Evolutionary conservation across 495 filamentous ascomycete genomes (phyloP).

Genomic region (Mytilinidion resinicola): DNA sequence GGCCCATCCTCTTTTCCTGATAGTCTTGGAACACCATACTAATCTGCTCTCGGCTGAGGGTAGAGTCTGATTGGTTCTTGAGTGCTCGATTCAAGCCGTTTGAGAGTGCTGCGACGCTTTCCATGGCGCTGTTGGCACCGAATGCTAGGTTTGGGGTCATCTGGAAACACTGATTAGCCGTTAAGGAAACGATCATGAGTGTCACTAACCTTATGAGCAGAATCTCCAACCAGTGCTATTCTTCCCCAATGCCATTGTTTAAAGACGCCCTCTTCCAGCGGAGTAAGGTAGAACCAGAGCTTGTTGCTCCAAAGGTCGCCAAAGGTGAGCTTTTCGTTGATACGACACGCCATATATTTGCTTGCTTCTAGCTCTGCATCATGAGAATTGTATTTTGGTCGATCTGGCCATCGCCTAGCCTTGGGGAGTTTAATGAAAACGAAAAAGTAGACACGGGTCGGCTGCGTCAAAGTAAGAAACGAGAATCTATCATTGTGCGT

Average conservation of each 20-base stretch:
- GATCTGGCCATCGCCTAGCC: not conserved
- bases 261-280: slow-evolving; percentile 13
- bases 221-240: slow-evolving; percentile 9
- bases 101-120: not conserved
- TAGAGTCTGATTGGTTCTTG: too few species aligned
- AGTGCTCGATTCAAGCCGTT: not conserved
- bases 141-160: not conserved
- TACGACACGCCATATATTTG: not conserved
- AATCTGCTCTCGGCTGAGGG: too few species aligned
- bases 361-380: not conserved
- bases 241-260: slow-evolving; percentile 13
- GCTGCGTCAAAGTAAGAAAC: not conserved
- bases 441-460: not conserved
- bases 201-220: slow-evolving; percentile 12
- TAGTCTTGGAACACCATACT: too few species aligned
- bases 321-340: not conserved
- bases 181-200: not conserved
- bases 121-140: not conserved
- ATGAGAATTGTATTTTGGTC: not conserved
- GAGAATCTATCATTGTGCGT: not conserved
- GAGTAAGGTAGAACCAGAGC: not conserved
- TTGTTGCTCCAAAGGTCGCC: not conserved
- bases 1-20: too few species aligned
- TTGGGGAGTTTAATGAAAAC: not conserved
- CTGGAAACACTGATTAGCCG: not conserved